Base-by-base conservation (phyloP, 805 yeast species). In the Danielia reshetovae region DNA sequence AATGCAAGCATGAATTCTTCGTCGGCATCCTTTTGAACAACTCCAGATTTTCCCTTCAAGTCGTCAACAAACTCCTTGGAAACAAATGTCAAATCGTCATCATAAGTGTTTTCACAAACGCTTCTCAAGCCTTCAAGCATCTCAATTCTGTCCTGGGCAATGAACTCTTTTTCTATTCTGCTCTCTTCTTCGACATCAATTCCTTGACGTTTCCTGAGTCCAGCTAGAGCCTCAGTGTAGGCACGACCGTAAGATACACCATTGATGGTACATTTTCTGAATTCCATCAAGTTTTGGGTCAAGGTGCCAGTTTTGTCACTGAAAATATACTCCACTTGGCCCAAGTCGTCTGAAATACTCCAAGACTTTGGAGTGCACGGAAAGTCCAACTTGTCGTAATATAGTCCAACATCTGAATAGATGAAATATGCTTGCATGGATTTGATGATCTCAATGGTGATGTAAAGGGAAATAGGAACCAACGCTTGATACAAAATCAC, bases 221-320 rank as follows among this genome's bases (percentile, higher is more conserved):
- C 93, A 28, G 79, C 79, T 56, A 77, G 70, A 1, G 89, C 88
- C 49, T 84, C 89, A 3, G 90, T 83, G 55, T 81, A 83, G 0
- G 90, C 87, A 24, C 72, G 62, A 7, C 90, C 93, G 47, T 84
- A 85, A 0, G 81, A 55, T 25, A 70, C 70, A 18, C 86, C 84
- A 35, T 73, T 75, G 39, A 85, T 71, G 4, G 87, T 74, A 55
- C 88, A 81, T 52, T 84, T 84, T 40, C 78, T 77, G 62, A 83
- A 85, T 52, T 82, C 87, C 94, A 84, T 84, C 17, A 81, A 77
- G 50, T 84, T 84, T 57, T 84, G 90, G 5, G 94, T 84, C 49
- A 84, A 65, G 0, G 94, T 84, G 24, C 94, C 94, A 0, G 94
- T 84, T 57, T 84, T 84, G 62, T 84, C 94, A 54, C 87, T 79